Base-by-base conservation (phyloP, 2,329 filamentous ascomycete genomes). In the Coniochaeta prunicola region DNA sequence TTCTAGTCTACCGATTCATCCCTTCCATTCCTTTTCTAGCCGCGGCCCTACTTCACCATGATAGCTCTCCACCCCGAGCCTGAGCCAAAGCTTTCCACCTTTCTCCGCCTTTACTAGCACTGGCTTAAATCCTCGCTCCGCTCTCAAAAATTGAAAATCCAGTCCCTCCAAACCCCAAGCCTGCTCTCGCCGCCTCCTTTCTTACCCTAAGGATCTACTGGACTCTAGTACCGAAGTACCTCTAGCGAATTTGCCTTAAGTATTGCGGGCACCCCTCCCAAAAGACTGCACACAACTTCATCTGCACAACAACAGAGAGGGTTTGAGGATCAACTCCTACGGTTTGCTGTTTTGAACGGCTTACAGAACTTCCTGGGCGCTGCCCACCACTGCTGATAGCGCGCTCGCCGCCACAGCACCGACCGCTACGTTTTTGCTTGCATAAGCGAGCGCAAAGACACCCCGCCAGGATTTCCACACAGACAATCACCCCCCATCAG, bases 401-500 rank as follows among this genome's bases (percentile, higher is more conserved):
- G 64, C 59, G 60, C 61, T 66, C 63, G 65, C 65, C 65, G 62
- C 64, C 65, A 62, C 64, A 59, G 59, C 63, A 36, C 31, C 30
- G 21, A 40, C 5, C 9, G 26, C n/a, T 36, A 36, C 53, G 30
- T 13, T 33, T 21, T 63, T 61, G 64, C 65, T 65, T 66, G 66
- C 64, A 66, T 66, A 66, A 64, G 65, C 66, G 65, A 64, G 65
- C 66, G 65, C 65, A 63, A 63, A 61, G 59, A 59, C 62, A 38
- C 59, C 59, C 50, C 53, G 15, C 30, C 59, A 53, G 63, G 58
- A 58, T 50, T 57, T n/a, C 26, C 26, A 50, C 56, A 26, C 24
- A 50, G 33, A 17, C 33, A 30, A 58, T 28, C 45, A 33, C 48
- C 36, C 45, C 48, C 31, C 50, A 48, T 34, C 57, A 31, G 26